Percentiles rank a stretch among this genome's conserved stretches.
These are phyloP conservation scores for Backusella circina DNA, from an alignment of 192 early-diverging fungal genomes.

Conservation along the genomic window DNA sequence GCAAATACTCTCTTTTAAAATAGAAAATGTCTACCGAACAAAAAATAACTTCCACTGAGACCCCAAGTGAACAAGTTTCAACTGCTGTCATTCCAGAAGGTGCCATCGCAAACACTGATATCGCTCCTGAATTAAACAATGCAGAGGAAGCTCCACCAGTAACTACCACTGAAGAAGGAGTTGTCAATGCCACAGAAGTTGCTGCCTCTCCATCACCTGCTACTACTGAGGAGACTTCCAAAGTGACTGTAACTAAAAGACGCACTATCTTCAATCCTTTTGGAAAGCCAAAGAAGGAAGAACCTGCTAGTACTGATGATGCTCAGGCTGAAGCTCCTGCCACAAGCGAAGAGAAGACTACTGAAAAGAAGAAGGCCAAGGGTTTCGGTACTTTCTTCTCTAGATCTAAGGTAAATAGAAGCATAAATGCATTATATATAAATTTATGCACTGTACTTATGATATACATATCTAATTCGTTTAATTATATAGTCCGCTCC, in stretches of 20 bases:
- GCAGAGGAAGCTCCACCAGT: constrained; percentile 10
- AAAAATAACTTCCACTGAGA: neutral
- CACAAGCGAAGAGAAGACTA: neutral
- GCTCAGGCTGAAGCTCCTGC: neutral
- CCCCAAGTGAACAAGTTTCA: neutral
- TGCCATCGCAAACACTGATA: neutral
- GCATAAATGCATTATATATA: neutral
- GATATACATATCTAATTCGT: neutral
- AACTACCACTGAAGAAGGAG: constrained; percentile 7
- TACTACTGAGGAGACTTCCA: neutral
- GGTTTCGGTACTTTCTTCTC: constrained; percentile 4
- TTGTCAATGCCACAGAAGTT: constrained; percentile 8
- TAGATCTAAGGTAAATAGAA: constrained; percentile 7
- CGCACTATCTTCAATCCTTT: constrained; percentile 15
- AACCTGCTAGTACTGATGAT: neutral
- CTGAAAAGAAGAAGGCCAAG: neutral
- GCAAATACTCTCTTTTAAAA: neutral
- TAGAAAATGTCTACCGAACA: neutral
- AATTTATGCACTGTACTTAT: neutral
- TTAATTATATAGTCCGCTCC: neutral
- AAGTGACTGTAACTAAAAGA: constrained; percentile 3
- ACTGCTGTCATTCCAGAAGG: constrained; percentile 1
- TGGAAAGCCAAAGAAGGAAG: constrained; percentile 7
- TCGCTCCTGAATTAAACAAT: constrained; percentile 3
- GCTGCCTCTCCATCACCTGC: neutral